Evolutionary conservation across 2,329 filamentous ascomycete species (phyloP), one percentile per base, ranked within the genome.

Genomic region (Aspergillus pseudoglaucus): DNA sequence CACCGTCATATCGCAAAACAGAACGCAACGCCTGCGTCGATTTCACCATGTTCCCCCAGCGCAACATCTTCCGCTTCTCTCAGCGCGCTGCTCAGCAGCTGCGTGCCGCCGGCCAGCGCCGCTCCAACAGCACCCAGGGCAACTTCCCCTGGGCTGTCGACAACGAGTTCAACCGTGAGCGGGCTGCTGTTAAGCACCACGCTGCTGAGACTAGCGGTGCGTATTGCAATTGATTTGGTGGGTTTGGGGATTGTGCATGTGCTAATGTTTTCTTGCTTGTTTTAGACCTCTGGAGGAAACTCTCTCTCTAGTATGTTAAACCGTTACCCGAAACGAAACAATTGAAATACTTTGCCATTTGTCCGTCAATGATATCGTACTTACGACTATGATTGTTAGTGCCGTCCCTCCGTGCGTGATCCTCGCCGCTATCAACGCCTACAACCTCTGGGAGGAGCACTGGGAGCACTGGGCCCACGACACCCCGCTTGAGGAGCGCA

Each of bases 401-500:
- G 84, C 78, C 65, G 83, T 87, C 58, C 75, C 86, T 57, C 90
- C 91, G 48, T 77, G 74, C 69, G 76, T 97, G 49, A 73, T 85
- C 59, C 75, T 90, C 58, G 84, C 86, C 51, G 70, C 74, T 58
- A 76, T 84, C 73, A 98, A 98, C 72, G 90, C 90, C 63, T 95
- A 87, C 71, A 83, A 84, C 67, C 83, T 95, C 55, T 98, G 90
- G 89, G 84, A 82, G 64, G 88, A 94, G 77, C 93, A 98, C 75
- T 97, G 91, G 91, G 88, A 94, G 75, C 93, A 98, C 80, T 89
- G 86, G 82, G 75, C 72, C 46, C 91, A 97, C 76, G 75, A 88
- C 72, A 82, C 87, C 52, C 87, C 93, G 58, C 78, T 91, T 60
- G 89, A 95, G 78, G 93, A 98, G 77, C 86, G 88, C 67, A 75